Base-by-base conservation (phyloP, 2,329 filamentous ascomycete genomes). In the Beauveria bassiana region DNA sequence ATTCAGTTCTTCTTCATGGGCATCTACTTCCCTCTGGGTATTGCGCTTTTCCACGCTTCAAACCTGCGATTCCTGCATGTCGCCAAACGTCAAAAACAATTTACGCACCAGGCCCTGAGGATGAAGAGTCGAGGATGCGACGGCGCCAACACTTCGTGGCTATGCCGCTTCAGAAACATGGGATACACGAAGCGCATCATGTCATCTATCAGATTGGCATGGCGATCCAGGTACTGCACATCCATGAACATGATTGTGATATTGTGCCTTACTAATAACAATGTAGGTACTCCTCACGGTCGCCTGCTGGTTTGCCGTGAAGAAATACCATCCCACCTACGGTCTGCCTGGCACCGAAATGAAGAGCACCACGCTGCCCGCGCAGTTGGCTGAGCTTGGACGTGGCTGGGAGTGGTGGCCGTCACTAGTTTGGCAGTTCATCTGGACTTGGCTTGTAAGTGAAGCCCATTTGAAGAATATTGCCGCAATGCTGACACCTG, bases 371-470 rank as follows among this genome's bases (percentile, higher is more conserved):
- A 71, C 68, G 0, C 59, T 75, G 16, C 76, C 77, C 26, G 77
- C 79, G 16, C 74, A 78, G 14, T 68, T 77, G 18, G 70, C 76
- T 8, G 72, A 74, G 7, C 74, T 78, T 62, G 70, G 73, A 61
- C 71, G 72, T 10, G 84, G 85, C 6, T 83, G 78, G 75, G 85
- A 87, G 71, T 87, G 84, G 84, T 81, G 81, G 70, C 82, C 81
- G 1, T 79, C 79, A 0, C 76, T 81, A 4, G 65, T 81, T 22
- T 85, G 81, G 81, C 82, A 84, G 63, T 70, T 81, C 5, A 69
- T 80, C 58, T 85, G 81, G 81, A 76, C 79, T 5, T 83, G 79
- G 75, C 72, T 81, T 31, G 73, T 74, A 66, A 56, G 72, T 66
- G 16, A 26, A 31, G 14, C 51, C 6, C 2, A 20, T 14, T 24